Conservation (phyloP, 495 filamentous ascomycete species). For the Trichoderma reesei region DNA sequence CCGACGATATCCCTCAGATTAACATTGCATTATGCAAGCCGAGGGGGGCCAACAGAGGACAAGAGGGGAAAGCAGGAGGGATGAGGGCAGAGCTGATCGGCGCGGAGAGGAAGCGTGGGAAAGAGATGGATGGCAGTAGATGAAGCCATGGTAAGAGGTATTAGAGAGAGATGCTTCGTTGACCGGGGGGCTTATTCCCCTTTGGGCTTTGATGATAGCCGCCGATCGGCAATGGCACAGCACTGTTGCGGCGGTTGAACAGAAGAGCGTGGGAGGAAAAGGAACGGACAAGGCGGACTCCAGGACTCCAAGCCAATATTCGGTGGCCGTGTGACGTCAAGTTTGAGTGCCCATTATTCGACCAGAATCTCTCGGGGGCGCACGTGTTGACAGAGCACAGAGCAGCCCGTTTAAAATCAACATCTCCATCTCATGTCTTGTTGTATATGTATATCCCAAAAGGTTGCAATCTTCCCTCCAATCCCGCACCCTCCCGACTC, state of each 20-base stretch:
- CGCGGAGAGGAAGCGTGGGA: background rate
- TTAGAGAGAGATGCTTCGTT: too few species aligned
- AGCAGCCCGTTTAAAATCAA: too few species aligned
- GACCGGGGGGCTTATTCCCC: background rate
- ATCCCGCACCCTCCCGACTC: too few species aligned
- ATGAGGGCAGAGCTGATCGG: background rate
- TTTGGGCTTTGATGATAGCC: background rate
- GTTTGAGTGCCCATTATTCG: too few species aligned
- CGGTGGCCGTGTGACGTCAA: too few species aligned
- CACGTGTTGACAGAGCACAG: too few species aligned
- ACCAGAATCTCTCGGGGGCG: too few species aligned
- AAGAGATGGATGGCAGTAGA: background rate
- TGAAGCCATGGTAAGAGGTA: background rate
- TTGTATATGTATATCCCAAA: too few species aligned
- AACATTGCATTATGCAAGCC: background rate
- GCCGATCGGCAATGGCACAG: background rate
- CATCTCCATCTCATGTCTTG: too few species aligned
- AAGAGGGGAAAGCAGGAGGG: background rate
- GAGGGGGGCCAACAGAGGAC: background rate
- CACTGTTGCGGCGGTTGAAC: background rate
- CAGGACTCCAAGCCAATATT: too few species aligned
- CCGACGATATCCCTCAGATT: slow-evolving; percentile 1
- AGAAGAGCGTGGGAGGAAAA: background rate
- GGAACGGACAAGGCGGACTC: background rate
- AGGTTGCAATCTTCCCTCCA: too few species aligned